A percentile compares a stretch with the other conserved stretches of the same genome.
These are phyloP conservation scores for Vanilla planifolia DNA, from an alignment of 106 monocot species.

Conservation along the genomic window DNA sequence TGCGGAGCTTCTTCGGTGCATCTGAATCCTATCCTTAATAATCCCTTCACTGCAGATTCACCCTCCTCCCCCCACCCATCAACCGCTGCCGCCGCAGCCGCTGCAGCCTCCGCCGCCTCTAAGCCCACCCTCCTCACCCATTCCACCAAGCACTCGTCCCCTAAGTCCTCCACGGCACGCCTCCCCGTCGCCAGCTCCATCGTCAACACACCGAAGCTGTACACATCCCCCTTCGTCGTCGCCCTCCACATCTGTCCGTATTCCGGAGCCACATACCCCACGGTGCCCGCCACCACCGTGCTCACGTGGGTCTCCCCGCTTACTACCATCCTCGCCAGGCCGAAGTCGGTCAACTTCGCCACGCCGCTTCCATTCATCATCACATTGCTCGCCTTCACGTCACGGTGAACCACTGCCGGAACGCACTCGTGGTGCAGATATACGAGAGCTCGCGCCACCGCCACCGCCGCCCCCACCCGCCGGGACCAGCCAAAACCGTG, in stretches of 20 bases:
- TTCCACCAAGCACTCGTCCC: conserved; percentile 76
- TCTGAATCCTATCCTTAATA: conserved; percentile 45
- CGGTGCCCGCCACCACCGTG: conserved; percentile 81
- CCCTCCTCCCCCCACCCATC: neutral
- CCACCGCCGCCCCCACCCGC: conserved; percentile 44
- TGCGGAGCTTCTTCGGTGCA: conserved; percentile 65
- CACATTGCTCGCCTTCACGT: conserved; percentile 93
- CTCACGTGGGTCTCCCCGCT: conserved; percentile 68
- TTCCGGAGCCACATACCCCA: conserved; percentile 92
- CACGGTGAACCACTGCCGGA: conserved; percentile 84
- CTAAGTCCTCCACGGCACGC: conserved; percentile 59
- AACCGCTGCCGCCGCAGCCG: neutral
- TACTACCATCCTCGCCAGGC: conserved; percentile 50
- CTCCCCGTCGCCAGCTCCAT: conserved; percentile 88
- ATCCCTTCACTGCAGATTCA: neutral
- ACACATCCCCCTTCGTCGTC: conserved; percentile 80
- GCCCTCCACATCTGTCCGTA: conserved; percentile 66
- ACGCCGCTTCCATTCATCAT: conserved; percentile 47
- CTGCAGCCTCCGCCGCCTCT: conserved; percentile 13
- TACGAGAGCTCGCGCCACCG: conserved; percentile 57
- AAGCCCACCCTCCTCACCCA: conserved; percentile 38
- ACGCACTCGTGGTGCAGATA: conserved; percentile 73
- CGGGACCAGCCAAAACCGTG: conserved; percentile 20
- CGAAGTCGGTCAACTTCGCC: conserved; percentile 72
- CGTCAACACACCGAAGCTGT: conserved; percentile 71